A percentile compares a stretch with the other conserved stretches of the same genome.
Evolutionary conservation across 495 filamentous ascomycete genomes (phyloP).

Genomic region (Hypoxylon lenormandii): DNA sequence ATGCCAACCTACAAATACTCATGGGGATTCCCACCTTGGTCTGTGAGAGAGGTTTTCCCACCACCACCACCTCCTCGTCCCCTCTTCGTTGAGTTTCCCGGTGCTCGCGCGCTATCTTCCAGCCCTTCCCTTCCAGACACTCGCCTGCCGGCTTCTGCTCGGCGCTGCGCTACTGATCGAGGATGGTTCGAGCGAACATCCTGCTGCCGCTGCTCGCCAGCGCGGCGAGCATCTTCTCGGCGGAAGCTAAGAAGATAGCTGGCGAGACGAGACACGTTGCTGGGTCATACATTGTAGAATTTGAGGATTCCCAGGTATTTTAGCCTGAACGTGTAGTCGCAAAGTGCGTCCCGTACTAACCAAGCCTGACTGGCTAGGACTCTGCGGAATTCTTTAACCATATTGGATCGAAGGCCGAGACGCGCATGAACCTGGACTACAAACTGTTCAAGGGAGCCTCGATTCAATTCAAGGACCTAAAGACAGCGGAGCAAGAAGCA

Average conservation of each 20-base stretch:
- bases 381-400: conserved; percentile 53
- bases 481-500: conserved; percentile 57
- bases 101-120: conserved; percentile 17
- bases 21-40: conserved; percentile 12
- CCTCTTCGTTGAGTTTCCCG: conserved; percentile 13
- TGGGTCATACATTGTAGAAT: conserved; percentile 64
- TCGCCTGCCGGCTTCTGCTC: conserved; percentile 23
- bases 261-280: conserved; percentile 47
- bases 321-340: conserved; percentile 6
- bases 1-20: conserved; percentile 40
- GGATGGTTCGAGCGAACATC: conserved; percentile 47
- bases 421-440: conserved; percentile 60
- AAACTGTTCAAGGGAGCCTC: conserved; percentile 64
- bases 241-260: conserved; percentile 42
- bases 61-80: conserved; percentile 5
- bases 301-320: conserved; percentile 60
- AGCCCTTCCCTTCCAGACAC: conserved; percentile 21
- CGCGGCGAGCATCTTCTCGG: conserved; percentile 46
- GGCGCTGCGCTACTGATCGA: conserved; percentile 11
- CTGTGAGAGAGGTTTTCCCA: conserved; percentile 9
- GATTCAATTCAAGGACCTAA: conserved; percentile 59
- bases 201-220: conserved; percentile 54
- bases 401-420: conserved; percentile 55
- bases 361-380: conserved; percentile 48
- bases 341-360: conserved; percentile 31